Base-by-base conservation (phyloP, 305 asterid species). In the Euphrasia arctica region DNA sequence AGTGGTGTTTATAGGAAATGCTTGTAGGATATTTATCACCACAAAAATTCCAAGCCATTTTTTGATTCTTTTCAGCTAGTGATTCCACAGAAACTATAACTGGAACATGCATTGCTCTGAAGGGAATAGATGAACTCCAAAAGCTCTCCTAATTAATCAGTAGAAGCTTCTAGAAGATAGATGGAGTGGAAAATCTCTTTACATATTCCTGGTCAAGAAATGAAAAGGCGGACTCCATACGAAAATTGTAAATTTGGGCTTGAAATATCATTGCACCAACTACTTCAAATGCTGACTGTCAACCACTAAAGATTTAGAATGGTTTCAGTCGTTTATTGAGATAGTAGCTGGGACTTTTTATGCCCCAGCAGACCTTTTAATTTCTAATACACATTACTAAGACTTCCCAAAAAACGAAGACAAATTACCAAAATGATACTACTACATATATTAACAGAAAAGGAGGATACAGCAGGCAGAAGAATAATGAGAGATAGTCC, bases 231-330 rank as follows among this genome's bases (percentile, higher is more conserved):
- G 52, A 11, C 9, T 27, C 57, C 22, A 25, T 29, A 49, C 28
- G 58, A 11, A 29, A 14, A 28, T 55, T 34, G 51, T 25, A 48
- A 32, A 25, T 48, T 41, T 59, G 60, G 34, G 69, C 22, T 41
- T 9, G 34, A 63, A 52, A 28, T 51, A 54, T 51, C 57, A 36
- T 13, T 13, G 58, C 52, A 58, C 47, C 62, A 32, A 60, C 59
- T 61, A 58, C 28, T 47, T 32, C 68, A 42, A 59, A 39, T 60
- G 27, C 48, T 52, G 9, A 32, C 49, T 52, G n/a, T 18, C 36
- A 47, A 58, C 27, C 45, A 54, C 31, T 15, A 52, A 31, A 42
- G 41, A 48, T n/a, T 29, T 32, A 51, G 63, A 52, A 41, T 36
- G 41, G 45, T 9, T 32, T 4, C 12, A 47, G 9, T 58, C 42